A percentile compares a stretch with the other conserved stretches of the same genome.
phyloP scores from a whole-genome alignment of 2,329 filamentous ascomycete genomes.

The Colletotrichum kahawae region DNA sequence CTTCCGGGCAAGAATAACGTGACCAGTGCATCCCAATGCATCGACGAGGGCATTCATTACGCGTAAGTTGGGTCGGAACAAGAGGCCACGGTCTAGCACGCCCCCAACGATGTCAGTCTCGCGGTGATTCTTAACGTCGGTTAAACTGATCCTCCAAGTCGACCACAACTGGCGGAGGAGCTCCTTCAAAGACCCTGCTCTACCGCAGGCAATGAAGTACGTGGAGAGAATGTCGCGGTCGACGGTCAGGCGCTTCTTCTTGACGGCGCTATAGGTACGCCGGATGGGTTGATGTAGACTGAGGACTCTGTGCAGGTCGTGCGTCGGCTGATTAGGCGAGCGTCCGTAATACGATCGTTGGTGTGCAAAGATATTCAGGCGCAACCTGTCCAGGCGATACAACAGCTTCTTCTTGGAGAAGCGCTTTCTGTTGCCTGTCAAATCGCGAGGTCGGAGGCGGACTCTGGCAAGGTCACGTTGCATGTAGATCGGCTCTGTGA shows the following conservation, averaged over 20 bases:
- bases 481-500: constrained; percentile 50
- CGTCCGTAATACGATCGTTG: constrained; percentile 2
- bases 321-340: background rate
- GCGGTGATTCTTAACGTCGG: constrained; percentile 13
- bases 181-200: constrained; percentile 5
- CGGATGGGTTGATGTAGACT: constrained; percentile 3
- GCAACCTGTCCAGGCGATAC: constrained; percentile 4
- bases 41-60: constrained; percentile 73
- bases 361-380: background rate
- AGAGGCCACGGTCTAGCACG: constrained; percentile 50
- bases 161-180: background rate
- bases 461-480: constrained; percentile 48
- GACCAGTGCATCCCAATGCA: constrained; percentile 69
- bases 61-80: constrained; percentile 60
- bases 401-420: background rate
- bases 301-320: constrained; percentile 13
- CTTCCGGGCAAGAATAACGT: constrained; percentile 62
- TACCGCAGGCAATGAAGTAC: constrained; percentile 13
- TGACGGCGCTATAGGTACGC: constrained; percentile 9
- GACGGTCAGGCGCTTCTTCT: background rate
- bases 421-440: constrained; percentile 30
- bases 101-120: constrained; percentile 31
- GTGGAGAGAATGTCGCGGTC: constrained; percentile 7
- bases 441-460: constrained; percentile 43
- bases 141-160: background rate